Evolutionary conservation across 75 land plant species (phyloP), one percentile per base, ranked within the genome.

Genomic region (Pseudotsuga menziesii): DNA sequence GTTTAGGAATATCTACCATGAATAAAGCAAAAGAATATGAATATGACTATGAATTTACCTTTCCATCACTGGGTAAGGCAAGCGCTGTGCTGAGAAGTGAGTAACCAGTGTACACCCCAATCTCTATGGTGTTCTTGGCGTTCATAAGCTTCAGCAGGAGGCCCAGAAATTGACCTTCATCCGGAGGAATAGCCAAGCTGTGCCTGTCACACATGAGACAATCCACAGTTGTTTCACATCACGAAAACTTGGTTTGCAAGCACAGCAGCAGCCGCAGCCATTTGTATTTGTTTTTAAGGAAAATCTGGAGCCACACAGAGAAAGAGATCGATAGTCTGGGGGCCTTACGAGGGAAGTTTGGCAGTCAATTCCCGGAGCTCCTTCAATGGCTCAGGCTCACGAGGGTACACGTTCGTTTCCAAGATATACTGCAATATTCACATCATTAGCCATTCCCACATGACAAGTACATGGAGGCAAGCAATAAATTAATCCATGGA

Each of bases 41-140:
- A 29, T 29, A 29, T 29, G 32, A 29, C 0, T 48, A 8, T 48
- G 54, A 48, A 8, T 9, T 12, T 61, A 89, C 96, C 82, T 81
- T 89, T 41, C 94, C 96, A 63, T 93, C 94, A 22, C 86, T 84
- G 4, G 96, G 96, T 20, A 93, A 72, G 7, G 96, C 93, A 12
- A 93, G 91, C n/a, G 96, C 96, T 27, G 96, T 91, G 78, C 85
- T 60, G 54, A 91, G 91, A 66, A 93, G 93, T 3, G 94, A 93
- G 73, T 93, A 93, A 17, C 93, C 98, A 29, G 98, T 90, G 77
- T 80, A 91, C 13, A 89, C 92, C 9, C 92, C 93, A n/a, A 89
- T 73, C 81, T 91, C 92, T 72, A 93, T 84, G 4, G 96, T 93
- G 54, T 90, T 94, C 88, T 88, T 94, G 5, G 97, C 97, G 61